These are phyloP conservation scores for Vaccinium corymbosum DNA, from an alignment of 148 eudicot species.

Conservation along the genomic window DNA sequence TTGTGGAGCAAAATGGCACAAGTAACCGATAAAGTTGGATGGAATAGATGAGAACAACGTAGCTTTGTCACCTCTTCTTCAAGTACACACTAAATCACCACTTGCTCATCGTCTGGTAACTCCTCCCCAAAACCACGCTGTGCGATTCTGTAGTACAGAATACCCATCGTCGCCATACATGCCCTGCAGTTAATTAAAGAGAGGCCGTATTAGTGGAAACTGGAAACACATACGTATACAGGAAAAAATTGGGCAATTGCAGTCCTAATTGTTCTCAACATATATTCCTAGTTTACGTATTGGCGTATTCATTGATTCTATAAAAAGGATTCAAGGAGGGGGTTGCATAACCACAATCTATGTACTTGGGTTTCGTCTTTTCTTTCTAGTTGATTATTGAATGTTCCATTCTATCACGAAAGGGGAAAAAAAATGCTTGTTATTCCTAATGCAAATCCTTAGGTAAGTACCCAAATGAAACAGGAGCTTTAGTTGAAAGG, in stretches of 20 bases:
- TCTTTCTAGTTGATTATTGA: too few species aligned
- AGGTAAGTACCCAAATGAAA: background rate
- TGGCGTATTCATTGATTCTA: background rate
- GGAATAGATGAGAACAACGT: background rate
- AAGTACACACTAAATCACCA: slow-evolving; percentile 21
- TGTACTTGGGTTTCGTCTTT: background rate
- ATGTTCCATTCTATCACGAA: too few species aligned
- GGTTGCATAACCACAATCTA: background rate
- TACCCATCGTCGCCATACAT: slow-evolving; percentile 99
- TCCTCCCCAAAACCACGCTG: slow-evolving; percentile 74
- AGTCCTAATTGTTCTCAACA: background rate
- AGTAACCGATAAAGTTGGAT: background rate
- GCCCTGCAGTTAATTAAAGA: slow-evolving; percentile 57
- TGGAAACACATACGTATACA: background rate
- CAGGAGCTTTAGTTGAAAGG: background rate
- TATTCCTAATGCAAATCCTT: background rate
- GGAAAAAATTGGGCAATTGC: background rate
- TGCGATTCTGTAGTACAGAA: slow-evolving; percentile 88
- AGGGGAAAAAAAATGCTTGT: too few species aligned
- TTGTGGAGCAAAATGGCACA: background rate
- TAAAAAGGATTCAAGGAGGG: background rate
- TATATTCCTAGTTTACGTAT: background rate
- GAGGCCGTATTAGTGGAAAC: slow-evolving; percentile 11
- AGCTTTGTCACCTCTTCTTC: slow-evolving; percentile 5
- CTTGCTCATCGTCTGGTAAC: slow-evolving; percentile 56